phyloP scores from a whole-genome alignment of 306 rosid species.

The Quercus rubra region DNA sequence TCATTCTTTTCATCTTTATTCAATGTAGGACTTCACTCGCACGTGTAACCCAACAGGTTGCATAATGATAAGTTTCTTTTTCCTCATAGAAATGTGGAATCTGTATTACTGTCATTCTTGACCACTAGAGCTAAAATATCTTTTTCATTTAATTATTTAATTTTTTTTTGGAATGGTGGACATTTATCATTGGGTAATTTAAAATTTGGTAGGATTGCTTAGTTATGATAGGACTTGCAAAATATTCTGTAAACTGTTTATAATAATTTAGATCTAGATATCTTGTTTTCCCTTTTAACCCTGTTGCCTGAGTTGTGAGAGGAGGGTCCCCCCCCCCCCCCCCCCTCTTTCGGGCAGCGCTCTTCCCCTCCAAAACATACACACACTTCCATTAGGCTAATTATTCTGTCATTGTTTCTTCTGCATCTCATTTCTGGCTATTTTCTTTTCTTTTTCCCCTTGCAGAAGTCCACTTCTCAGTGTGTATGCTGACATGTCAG shows the following conservation, averaged over 20 bases:
- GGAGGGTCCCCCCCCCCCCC: background rate
- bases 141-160: background rate
- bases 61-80: background rate
- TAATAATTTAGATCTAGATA: background rate
- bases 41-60: background rate
- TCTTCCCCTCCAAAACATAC: too few relatives aligned
- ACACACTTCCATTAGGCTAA: constrained; percentile 8
- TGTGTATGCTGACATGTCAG: constrained; percentile 97
- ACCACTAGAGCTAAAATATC: background rate
- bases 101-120: background rate
- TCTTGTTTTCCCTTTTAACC: background rate
- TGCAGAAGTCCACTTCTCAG: constrained; percentile 96
- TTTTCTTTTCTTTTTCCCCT: constrained; percentile 16
- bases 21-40: too few relatives aligned
- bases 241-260: background rate
- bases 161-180: background rate
- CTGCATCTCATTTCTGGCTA: constrained; percentile 12
- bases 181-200: background rate
- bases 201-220: background rate
- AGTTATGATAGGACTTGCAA: background rate
- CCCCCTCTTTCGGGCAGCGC: background rate
- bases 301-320: background rate
- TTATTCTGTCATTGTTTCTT: background rate
- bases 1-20: too few relatives aligned
- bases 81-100: background rate